A percentile compares a stretch with the other conserved stretches of the same genome.
Conservation (phyloP, 768 basidiomycete species). For the Auricularia heimuer region DNA sequence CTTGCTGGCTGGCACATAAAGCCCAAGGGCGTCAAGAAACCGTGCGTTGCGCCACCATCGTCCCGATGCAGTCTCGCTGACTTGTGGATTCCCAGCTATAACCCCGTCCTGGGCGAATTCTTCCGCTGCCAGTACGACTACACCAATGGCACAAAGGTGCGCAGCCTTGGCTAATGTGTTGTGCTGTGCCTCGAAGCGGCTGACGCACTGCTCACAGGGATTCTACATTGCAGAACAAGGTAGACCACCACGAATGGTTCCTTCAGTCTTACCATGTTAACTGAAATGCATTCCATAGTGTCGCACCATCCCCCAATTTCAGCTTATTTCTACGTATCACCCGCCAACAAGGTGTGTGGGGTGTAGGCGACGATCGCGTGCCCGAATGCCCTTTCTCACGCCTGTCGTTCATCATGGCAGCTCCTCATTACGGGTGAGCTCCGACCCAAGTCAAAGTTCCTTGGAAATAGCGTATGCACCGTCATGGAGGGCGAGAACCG, state of each 20-base stretch:
- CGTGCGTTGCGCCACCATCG: slow-evolving; percentile 42
- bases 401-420: background rate
- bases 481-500: slow-evolving; percentile 95
- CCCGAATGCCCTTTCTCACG: background rate
- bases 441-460: slow-evolving; percentile 89
- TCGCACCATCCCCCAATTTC: slow-evolving; percentile 92
- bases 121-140: slow-evolving; percentile 96
- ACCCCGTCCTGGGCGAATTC: slow-evolving; percentile 94
- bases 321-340: slow-evolving; percentile 93
- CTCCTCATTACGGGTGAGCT: slow-evolving; percentile 74
- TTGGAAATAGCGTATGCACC: slow-evolving; percentile 94
- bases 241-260: slow-evolving; percentile 19
- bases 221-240: slow-evolving; percentile 98
- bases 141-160: slow-evolving; percentile 52
- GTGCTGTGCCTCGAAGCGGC: background rate
- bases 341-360: slow-evolving; percentile 64
- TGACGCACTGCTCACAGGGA: slow-evolving; percentile 37
- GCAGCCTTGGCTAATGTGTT: background rate
- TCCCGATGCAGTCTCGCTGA: slow-evolving; percentile 4
- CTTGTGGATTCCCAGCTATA: slow-evolving; percentile 50
- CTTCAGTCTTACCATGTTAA: background rate
- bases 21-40: slow-evolving; percentile 99
- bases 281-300: slow-evolving; percentile 34
- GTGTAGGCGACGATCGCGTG: background rate
- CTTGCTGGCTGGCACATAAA: slow-evolving; percentile 99